Conservation (phyloP, 352 stramenopile species). For the Globisporangium megalacanthum region DNA sequence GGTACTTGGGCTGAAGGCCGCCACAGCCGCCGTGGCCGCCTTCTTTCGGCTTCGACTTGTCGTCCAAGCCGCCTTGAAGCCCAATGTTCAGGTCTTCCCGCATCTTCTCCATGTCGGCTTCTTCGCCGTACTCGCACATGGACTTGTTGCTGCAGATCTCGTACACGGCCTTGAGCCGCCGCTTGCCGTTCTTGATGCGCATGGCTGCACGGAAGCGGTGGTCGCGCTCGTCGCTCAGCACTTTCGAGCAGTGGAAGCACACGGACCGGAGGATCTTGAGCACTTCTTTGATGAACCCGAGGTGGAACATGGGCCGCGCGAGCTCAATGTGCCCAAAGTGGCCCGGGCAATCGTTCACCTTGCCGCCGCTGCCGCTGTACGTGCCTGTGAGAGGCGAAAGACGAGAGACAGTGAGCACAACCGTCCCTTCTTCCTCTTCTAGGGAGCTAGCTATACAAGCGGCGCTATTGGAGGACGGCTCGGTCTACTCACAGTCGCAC, state of each 20-base stretch:
- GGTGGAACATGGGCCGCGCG: constrained; percentile 95
- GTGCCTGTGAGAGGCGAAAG: constrained; percentile 32
- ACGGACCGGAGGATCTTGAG: constrained; percentile 93
- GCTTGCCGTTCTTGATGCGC: constrained; percentile 87
- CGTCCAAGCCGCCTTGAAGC: constrained; percentile 74
- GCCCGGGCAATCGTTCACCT: constrained; percentile 96
- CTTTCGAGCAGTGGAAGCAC: constrained; percentile 97
- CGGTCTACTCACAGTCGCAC: constrained; percentile 72
- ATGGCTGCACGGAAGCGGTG: constrained; percentile 77
- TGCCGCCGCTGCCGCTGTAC: constrained; percentile 88
- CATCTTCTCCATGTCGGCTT: constrained; percentile 88
- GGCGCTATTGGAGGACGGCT: not conserved
- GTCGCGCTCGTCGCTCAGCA: constrained; percentile 91
- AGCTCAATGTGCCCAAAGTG: constrained; percentile 99
- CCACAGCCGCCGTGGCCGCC: constrained; percentile 77
- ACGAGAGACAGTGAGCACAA: not conserved
- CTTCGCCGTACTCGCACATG: constrained; percentile 83
- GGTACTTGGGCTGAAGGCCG: constrained; percentile 93
- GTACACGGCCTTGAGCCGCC: constrained; percentile 93
- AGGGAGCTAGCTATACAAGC: not conserved
- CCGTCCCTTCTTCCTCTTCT: too few relatives aligned
- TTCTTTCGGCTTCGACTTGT: constrained; percentile 81
- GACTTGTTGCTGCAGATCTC: constrained; percentile 90
- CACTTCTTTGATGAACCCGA: constrained; percentile 96
- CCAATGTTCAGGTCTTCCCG: constrained; percentile 82